Conservation (phyloP, 768 basidiomycete genomes). For the Paxillus rubicundulus region DNA sequence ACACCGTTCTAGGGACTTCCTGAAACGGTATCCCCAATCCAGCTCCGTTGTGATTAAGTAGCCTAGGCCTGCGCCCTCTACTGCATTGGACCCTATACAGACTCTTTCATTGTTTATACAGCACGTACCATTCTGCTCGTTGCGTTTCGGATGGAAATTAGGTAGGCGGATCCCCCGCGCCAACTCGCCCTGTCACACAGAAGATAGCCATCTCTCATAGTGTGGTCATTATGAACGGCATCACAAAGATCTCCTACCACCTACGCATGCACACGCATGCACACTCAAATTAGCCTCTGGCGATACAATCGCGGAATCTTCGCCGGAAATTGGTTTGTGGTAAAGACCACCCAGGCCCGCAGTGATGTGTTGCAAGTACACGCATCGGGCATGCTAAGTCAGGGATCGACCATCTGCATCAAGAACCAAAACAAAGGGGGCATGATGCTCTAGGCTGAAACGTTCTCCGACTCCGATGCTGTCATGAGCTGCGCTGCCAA, state of each 20-base stretch:
- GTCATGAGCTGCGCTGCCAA: slow-evolving; percentile 9
- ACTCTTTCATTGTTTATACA: slow-evolving; percentile 23
- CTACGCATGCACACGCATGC: slow-evolving; percentile 13
- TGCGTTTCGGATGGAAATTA: slow-evolving; percentile 14
- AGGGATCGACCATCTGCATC: slow-evolving; percentile 1
- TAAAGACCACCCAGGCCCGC: slow-evolving; percentile 13
- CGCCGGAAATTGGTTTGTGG: slow-evolving; percentile 26
- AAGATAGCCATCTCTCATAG: not conserved
- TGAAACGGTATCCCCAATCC: slow-evolving; percentile 7
- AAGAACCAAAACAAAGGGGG: slow-evolving; percentile 6
- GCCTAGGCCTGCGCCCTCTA: slow-evolving; percentile 5
- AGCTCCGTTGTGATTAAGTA: not conserved
- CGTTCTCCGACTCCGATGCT: slow-evolving; percentile 22
- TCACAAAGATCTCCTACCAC: slow-evolving; percentile 12
- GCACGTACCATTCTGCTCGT: slow-evolving; percentile 23
- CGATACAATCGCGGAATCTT: slow-evolving; percentile 17
- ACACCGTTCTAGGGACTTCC: not conserved
- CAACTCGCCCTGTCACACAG: slow-evolving; percentile 10
- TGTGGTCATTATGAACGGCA: slow-evolving; percentile 24
- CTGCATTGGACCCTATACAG: slow-evolving; percentile 10
- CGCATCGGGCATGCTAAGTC: not conserved
- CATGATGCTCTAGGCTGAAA: slow-evolving; percentile 20
- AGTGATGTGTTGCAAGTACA: slow-evolving; percentile 21
- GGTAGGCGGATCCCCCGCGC: slow-evolving; percentile 11
- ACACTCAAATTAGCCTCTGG: slow-evolving; percentile 8